These are phyloP conservation scores for Pyrenula aspistea DNA, from an alignment of 495 filamentous ascomycete species.

Conservation along the genomic window DNA sequence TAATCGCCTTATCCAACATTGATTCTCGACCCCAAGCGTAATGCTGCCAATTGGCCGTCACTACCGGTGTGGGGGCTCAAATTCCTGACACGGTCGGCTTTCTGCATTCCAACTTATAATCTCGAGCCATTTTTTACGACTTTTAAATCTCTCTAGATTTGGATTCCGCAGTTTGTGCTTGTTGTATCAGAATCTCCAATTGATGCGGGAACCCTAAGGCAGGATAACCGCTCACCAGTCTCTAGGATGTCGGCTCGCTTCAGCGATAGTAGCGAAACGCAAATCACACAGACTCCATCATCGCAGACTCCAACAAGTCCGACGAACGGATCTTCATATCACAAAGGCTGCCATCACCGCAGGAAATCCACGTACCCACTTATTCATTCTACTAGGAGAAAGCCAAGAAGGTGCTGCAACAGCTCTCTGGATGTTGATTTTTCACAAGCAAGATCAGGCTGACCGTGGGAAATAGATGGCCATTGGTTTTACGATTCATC, in stretches of 20 bases:
- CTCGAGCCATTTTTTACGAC: too few relatives aligned
- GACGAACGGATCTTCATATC: background rate
- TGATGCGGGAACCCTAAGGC: too few relatives aligned
- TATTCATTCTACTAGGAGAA: constrained; percentile 35
- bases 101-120: too few relatives aligned
- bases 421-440: background rate
- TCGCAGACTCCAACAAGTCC: background rate
- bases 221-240: background rate
- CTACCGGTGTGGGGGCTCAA: background rate
- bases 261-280: background rate
- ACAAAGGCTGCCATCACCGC: constrained; percentile 16
- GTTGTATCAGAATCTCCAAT: too few relatives aligned
- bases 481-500: constrained; percentile 60
- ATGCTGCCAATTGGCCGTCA: background rate
- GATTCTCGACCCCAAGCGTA: background rate
- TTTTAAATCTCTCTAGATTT: too few relatives aligned
- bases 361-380: constrained; percentile 26
- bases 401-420: constrained; percentile 37
- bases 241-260: background rate
- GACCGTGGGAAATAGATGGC: constrained; percentile 41
- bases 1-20: background rate
- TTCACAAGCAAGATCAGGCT: background rate
- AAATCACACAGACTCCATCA: background rate
- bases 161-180: too few relatives aligned
- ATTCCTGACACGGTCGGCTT: background rate